Evolutionary conservation across 2,329 filamentous ascomycete genomes (phyloP).

Genomic region (Fusarium sp.): DNA sequence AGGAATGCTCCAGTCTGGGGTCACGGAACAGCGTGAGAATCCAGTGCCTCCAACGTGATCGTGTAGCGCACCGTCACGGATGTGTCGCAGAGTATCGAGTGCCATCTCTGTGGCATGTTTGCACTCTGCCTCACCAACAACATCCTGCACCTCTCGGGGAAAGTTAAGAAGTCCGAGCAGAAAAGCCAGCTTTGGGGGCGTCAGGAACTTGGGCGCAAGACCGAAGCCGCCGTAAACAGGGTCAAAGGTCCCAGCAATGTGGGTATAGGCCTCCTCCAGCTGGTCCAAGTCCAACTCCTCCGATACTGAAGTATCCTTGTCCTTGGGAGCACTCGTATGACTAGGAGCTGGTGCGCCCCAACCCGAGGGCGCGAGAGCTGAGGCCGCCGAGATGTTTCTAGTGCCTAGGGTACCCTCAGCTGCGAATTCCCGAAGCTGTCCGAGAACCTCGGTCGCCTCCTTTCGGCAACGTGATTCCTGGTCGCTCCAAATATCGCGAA

Average conservation of each 20-base stretch:
- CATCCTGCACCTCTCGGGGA: conserved; percentile 79
- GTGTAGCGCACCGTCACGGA: conserved; percentile 68
- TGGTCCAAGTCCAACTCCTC: conserved; percentile 89
- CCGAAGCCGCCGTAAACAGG: conserved; percentile 83
- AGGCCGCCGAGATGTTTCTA: conserved; percentile 49
- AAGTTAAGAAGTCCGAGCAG: conserved; percentile 80
- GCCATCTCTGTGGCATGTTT: conserved; percentile 82
- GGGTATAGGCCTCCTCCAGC: conserved; percentile 87
- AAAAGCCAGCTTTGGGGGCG: conserved; percentile 86
- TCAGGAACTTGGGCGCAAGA: conserved; percentile 87
- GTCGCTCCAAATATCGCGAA: conserved; percentile 80
- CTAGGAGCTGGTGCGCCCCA: conserved; percentile 49
- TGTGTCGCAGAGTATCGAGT: conserved; percentile 81
- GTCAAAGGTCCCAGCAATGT: conserved; percentile 87
- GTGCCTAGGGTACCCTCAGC: conserved; percentile 81
- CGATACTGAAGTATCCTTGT: conserved; percentile 53
- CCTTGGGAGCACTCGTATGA: conserved; percentile 34
- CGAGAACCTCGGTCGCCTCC: conserved; percentile 85
- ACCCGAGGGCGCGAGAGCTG: conserved; percentile 46
- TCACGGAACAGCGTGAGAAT: conserved; percentile 85
- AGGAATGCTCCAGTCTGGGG: conserved; percentile 90
- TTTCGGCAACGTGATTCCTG: conserved; percentile 86
- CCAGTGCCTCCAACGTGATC: conserved; percentile 68
- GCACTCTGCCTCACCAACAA: conserved; percentile 88
- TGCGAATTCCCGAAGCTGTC: conserved; percentile 86